Evolutionary conservation across 1,139 yeast genomes (phyloP).

Genomic region (Martiniozyma asiatica): DNA sequence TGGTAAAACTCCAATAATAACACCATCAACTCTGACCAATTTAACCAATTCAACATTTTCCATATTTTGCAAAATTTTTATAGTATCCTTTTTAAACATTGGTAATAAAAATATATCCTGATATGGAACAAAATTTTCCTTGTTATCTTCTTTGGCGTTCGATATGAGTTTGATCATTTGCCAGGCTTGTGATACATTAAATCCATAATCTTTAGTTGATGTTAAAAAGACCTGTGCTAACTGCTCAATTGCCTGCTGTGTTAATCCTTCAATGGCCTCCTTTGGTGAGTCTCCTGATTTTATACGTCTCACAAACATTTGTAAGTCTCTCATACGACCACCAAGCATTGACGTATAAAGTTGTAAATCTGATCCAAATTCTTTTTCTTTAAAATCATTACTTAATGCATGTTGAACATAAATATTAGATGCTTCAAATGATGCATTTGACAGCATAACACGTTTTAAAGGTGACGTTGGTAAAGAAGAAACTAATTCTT

Average conservation of each 20-base stretch:
- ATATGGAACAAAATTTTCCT: slow-evolving; percentile 34
- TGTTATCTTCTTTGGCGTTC: too few relatives aligned
- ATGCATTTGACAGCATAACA: slow-evolving; percentile 71
- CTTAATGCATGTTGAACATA: slow-evolving; percentile 56
- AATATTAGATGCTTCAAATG: slow-evolving; percentile 52
- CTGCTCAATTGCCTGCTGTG: slow-evolving; percentile 77
- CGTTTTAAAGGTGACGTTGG: slow-evolving; percentile 83
- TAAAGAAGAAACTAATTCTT: slow-evolving; percentile 52
- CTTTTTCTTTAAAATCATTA: slow-evolving; percentile 12
- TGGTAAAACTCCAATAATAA: slow-evolving; percentile 51
- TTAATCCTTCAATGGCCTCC: slow-evolving; percentile 69
- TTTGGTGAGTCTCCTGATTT: slow-evolving; percentile 75
- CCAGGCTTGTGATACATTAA: slow-evolving; percentile 86
- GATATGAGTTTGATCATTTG: slow-evolving; percentile 54
- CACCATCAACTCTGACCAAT: slow-evolving; percentile 62
- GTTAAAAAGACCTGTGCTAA: slow-evolving; percentile 62
- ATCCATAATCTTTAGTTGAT: slow-evolving; percentile 27
- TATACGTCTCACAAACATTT: slow-evolving; percentile 78
- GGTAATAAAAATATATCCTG: slow-evolving; percentile 47
- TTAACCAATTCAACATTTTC: slow-evolving; percentile 72
- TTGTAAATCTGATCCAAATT: slow-evolving; percentile 28
- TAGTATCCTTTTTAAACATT: slow-evolving; percentile 49
- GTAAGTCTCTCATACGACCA: slow-evolving; percentile 89
- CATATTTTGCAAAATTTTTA: slow-evolving; percentile 48
- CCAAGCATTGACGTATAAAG: slow-evolving; percentile 66